A percentile compares a stretch with the other conserved stretches of the same genome.
These are phyloP conservation scores for Paecilomyces sp. DNA, from an alignment of 2,329 filamentous ascomycete species.

Conservation along the genomic window DNA sequence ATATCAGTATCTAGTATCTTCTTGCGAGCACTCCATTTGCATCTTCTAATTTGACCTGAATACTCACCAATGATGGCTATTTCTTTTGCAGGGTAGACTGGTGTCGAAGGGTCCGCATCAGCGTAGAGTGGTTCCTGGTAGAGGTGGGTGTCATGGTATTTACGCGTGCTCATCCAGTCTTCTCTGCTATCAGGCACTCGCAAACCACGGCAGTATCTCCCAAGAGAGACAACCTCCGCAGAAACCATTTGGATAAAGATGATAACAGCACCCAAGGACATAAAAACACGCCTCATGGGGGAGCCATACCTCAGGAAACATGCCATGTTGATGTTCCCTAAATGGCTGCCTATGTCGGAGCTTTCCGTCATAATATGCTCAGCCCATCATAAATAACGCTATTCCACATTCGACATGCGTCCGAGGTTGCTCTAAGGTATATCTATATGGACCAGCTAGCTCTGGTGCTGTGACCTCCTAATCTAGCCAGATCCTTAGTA, in stretches of 20 bases:
- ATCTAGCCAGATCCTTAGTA: no score
- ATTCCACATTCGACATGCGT: no score
- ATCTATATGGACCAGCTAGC: no score
- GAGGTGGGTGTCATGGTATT: not conserved
- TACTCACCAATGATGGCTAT: not conserved
- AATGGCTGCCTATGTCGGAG: not conserved
- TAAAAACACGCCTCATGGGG: not conserved
- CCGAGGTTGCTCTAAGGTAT: no score
- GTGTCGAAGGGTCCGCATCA: not conserved
- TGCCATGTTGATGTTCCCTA: not conserved
- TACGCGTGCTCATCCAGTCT: not conserved
- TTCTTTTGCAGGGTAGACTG: not conserved
- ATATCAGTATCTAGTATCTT: not conserved
- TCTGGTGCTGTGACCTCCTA: no score
- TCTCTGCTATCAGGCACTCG: slow-evolving; percentile 1
- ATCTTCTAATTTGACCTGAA: not conserved
- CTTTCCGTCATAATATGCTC: no score
- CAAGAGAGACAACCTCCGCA: not conserved
- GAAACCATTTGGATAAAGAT: not conserved
- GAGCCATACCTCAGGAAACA: not conserved
- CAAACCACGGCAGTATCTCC: not conserved
- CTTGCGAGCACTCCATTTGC: not conserved
- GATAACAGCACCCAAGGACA: not conserved
- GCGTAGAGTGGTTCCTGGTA: not conserved
- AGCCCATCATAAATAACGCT: no score